A percentile compares a stretch with the other conserved stretches of the same genome.
These are phyloP conservation scores for Saraca asoca DNA, from an alignment of 331 rosid species.

Conservation along the genomic window DNA sequence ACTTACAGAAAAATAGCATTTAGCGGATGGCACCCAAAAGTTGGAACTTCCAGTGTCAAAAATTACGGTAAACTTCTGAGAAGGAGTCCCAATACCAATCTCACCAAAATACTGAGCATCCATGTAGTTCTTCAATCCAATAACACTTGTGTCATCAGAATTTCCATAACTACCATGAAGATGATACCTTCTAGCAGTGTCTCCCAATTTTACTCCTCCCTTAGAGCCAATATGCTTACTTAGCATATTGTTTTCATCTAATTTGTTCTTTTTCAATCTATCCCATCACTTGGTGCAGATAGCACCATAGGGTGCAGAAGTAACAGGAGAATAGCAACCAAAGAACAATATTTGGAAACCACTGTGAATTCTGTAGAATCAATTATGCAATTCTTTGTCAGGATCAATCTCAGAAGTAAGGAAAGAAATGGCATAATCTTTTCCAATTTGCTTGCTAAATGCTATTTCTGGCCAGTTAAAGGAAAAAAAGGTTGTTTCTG, in stretches of 20 bases:
- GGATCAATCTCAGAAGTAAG: conserved; percentile 21
- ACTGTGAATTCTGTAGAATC: conserved; percentile 41
- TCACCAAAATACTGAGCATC: conserved; percentile 67
- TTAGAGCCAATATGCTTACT: conserved; percentile 33
- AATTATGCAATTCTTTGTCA: conserved; percentile 20
- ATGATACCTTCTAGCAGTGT: conserved; percentile 38
- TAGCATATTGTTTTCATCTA: conserved; percentile 48
- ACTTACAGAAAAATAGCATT: conserved; percentile 64
- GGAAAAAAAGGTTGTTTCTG: too few relatives aligned
- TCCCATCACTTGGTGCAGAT: conserved; percentile 47
- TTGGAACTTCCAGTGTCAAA: conserved; percentile 71
- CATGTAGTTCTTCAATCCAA: conserved; percentile 61
- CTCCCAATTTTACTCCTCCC: conserved; percentile 34
- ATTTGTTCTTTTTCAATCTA: conserved; percentile 61
- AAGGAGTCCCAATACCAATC: conserved; percentile 69
- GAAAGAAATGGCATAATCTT: neutral
- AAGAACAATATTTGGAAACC: conserved; percentile 39
- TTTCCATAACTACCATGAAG: conserved; percentile 38
- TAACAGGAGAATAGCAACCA: conserved; percentile 49
- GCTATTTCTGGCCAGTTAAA: neutral
- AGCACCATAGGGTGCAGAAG: conserved; percentile 46
- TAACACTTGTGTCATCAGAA: conserved; percentile 51
- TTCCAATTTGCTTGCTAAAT: neutral
- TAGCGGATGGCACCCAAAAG: conserved; percentile 78
- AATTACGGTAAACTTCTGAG: conserved; percentile 67